These are phyloP conservation scores for Blechomonas ayalai DNA, from an alignment of 208 protist genomes.

Conservation along the genomic window DNA sequence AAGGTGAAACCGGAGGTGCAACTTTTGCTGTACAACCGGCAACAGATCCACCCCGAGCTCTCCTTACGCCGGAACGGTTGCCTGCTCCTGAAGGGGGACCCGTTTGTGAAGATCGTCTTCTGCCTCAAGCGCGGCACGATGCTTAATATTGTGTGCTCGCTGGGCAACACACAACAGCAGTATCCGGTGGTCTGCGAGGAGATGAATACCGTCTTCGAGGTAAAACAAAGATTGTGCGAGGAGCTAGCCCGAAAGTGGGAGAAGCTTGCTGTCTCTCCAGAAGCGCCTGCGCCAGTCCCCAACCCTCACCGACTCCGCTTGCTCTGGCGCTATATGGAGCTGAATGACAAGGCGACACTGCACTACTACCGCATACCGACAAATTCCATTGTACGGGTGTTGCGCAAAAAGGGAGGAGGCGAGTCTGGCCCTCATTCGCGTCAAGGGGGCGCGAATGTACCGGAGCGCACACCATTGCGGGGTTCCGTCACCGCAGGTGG, in stretches of 20 bases:
- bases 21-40: conserved; percentile 72
- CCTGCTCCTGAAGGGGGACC: conserved; percentile 81
- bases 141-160: conserved; percentile 56
- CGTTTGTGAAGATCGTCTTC: conserved; percentile 66
- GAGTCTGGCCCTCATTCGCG: neutral
- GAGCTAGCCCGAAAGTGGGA: conserved; percentile 20
- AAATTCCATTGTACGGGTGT: no score
- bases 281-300: conserved; percentile 7
- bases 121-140: conserved; percentile 55
- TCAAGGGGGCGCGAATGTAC: no score
- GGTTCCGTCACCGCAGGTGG: no score
- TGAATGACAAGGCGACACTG: conserved; percentile 73
- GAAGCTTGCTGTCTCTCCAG: no score
- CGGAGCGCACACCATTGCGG: no score
- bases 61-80: conserved; percentile 71
- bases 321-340: conserved; percentile 82
- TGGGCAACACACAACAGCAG: conserved; percentile 17
- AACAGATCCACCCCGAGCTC: conserved; percentile 41
- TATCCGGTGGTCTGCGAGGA: conserved; percentile 49
- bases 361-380: conserved; percentile 80
- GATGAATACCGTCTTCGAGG: conserved; percentile 56
- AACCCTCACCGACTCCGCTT: conserved; percentile 60
- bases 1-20: conserved; percentile 72
- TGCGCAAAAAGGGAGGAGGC: neutral
- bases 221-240: conserved; percentile 56